A percentile compares a stretch with the other conserved stretches of the same genome.
Conservation (phyloP, 139 green algal genomes). For the Micractinium sp. region DNA sequence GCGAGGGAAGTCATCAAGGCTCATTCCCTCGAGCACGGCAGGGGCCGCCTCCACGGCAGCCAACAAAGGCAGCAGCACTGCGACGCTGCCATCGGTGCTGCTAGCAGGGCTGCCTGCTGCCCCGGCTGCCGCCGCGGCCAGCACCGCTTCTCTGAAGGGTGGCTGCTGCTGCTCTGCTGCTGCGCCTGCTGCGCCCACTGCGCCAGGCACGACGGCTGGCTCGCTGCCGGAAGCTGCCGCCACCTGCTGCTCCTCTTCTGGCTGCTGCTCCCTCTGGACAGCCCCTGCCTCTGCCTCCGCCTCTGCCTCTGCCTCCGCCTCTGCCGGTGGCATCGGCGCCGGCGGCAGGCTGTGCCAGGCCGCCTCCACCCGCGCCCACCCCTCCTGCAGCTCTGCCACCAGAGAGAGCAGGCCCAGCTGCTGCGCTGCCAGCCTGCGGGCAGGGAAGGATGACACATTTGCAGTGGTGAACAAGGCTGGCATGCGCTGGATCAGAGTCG, state of each 20-base stretch:
- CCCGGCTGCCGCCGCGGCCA: neutral
- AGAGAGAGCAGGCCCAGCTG: slow-evolving; percentile 16
- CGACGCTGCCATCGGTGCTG: neutral
- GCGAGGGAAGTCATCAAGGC: slow-evolving; percentile 32
- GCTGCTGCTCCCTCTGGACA: slow-evolving; percentile 14
- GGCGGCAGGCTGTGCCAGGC: neutral
- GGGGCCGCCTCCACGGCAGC: neutral
- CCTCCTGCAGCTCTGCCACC: slow-evolving; percentile 23
- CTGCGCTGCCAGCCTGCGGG: slow-evolving; percentile 23
- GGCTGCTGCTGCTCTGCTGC: neutral
- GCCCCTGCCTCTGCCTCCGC: neutral
- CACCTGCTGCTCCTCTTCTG: neutral
- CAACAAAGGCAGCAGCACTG: neutral
- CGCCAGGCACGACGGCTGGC: neutral
- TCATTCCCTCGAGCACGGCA: neutral
- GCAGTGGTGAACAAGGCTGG: neutral
- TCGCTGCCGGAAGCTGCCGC: neutral
- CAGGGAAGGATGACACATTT: neutral
- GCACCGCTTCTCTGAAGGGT: neutral
- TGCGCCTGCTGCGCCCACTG: neutral
- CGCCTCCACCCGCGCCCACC: slow-evolving; percentile 2
- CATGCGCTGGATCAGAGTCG: neutral
- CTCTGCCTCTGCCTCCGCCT: neutral
- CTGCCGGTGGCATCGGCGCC: no score
- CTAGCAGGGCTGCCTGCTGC: neutral